Evolutionary conservation across 2,329 filamentous ascomycete genomes (phyloP), one percentile per base, ranked within the genome.

Genomic region (Colletotrichum aenigma): DNA sequence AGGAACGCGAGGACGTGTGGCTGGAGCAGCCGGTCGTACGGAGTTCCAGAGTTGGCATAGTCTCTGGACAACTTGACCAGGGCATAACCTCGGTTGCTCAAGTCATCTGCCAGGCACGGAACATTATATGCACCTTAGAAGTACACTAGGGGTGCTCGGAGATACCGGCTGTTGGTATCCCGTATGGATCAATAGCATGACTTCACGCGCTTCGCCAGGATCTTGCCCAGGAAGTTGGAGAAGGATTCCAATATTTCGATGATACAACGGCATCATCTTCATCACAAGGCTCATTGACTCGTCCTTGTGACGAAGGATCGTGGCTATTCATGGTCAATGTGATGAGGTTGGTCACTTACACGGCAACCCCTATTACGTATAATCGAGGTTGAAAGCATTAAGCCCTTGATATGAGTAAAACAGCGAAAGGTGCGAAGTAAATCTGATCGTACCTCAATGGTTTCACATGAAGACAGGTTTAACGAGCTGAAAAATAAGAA

Each of bases 391-490:
- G 4, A 21, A 24, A 24, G 6, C 6, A 52, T 52, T 4, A 52
- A 52, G n/a, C 43, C 6, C 43, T 21, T 7, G 10, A 13, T 21
- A n/a, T 21, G 43, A 21, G 38, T 12, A 13, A 52, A 21, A 52
- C 6, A 2, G 12, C n/a, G n/a, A 52, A 52, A 52, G n/a, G 6
- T 0, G 10, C 5, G 12, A 52, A 21, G n/a, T 52, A 21, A 13
- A 21, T 13, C 3, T 21, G 1, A 7, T 13, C 0, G n/a, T 21
- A 52, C 43, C 43, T 7, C 1, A 24, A 7, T 0, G 6, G 3
- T 48, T 48, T 0, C 6, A 21, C n/a, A 13, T 21, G 43, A 1
- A 1, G 6, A 21, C 43, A 52, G 4, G n/a, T 13, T 13, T 6
- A 52, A 52, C 6, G 10, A 52, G 43, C n/a, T 13, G 43, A 52